Percentiles rank a stretch among this genome's conserved stretches.
Evolutionary conservation across 176 grass and related monocot species (phyloP).

Genomic region (Neostapfia colusana): DNA sequence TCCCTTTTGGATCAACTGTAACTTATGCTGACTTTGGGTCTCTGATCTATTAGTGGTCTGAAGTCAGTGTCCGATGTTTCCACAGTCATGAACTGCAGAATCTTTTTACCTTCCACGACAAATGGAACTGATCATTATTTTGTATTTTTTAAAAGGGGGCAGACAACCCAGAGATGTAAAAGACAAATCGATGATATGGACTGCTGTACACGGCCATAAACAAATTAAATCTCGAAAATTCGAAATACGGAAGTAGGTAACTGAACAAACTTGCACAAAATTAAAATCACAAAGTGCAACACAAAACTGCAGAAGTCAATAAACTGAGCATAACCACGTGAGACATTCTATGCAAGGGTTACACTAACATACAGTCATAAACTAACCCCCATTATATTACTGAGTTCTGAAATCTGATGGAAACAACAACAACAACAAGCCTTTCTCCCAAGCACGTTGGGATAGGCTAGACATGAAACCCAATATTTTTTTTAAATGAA

Average conservation of each 20-base stretch:
- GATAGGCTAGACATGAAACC: too few species aligned
- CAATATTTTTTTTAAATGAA: too few species aligned
- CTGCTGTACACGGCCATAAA: background rate
- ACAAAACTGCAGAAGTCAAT: background rate
- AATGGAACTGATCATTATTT: conserved; percentile 14
- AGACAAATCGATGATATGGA: background rate
- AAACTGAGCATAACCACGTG: background rate
- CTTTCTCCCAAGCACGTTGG: too few species aligned
- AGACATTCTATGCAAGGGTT: background rate
- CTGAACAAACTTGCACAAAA: background rate
- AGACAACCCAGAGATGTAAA: conserved; percentile 31
- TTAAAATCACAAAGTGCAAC: background rate
- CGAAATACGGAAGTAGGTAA: background rate
- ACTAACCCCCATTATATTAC: background rate
- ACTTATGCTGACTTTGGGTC: conserved; percentile 33
- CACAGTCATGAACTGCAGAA: conserved; percentile 30
- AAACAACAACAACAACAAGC: too few species aligned
- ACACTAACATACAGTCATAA: background rate
- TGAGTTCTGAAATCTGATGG: too few species aligned
- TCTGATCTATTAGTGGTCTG: conserved; percentile 2
- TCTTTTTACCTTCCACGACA: conserved; percentile 36
- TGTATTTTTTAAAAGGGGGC: conserved; percentile 14
- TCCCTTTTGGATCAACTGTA: conserved; percentile 19
- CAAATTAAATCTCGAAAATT: background rate
- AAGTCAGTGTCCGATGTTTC: conserved; percentile 24